Evolutionary conservation across 306 rosid species (phyloP), one percentile per base, ranked within the genome.

Genomic region (Lathyrus sativus): DNA sequence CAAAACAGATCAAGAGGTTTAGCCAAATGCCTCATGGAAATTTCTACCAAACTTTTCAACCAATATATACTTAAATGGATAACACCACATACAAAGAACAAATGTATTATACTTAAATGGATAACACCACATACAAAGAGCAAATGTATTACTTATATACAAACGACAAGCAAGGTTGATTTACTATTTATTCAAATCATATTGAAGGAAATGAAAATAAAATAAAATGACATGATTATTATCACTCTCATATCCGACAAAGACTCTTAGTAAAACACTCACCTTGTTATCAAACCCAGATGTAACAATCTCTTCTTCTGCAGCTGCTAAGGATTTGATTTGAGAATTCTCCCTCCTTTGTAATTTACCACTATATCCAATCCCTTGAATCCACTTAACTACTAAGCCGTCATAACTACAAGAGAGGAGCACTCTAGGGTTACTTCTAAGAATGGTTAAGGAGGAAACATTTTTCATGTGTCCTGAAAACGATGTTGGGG

Each of bases 391-490:
- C 99, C 99, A 93, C 79, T 90, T 90, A 44, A 88, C 81, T 72
- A 90, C 90, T 68, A 85, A 19, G 62, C 98, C 98, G 78, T 93
- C 99, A 70, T 93, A 93, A 86, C 99, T 93, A 71, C 90, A 85
- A 31, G 99, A 90, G 79, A 88, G 70, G 69, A 93, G 79, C 58
- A 85, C 80, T 78, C 76, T 85, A 4, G 97, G 96, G 81, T 82
- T 75, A 80, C 79, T 81, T 77, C 72, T 76, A 45, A 90, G 88
- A 84, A 83, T 85, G 72, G 90, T 78, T 77, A 93, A 81, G 65
- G 97, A 88, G 62, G 93, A 85, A 68, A 90, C 82, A 76, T 90
- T 90, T 78, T 93, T 93, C 95, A 90, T 85, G 72, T 93, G 99
- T 67, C 99, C 97, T 68, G 91, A 86, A 66, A 93, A 70, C 26